Conservation (phyloP, 2,329 filamentous ascomycete species). For the Fusarium tricinctum region DNA sequence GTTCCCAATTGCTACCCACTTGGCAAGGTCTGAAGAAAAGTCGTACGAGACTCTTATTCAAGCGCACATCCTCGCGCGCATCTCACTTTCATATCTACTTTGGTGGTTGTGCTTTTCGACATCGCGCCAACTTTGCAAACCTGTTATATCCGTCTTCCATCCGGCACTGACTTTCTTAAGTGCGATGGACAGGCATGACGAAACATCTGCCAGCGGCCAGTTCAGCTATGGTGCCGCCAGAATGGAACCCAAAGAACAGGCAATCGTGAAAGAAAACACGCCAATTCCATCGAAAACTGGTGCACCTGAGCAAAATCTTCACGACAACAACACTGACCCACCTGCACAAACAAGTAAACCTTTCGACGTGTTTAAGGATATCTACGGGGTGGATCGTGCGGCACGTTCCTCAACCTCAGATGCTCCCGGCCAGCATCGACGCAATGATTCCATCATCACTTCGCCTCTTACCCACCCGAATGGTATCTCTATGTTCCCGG, state of each 20-base stretch:
- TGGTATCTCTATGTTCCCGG: conserved; percentile 55
- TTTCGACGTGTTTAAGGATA: conserved; percentile 14
- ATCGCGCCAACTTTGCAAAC: conserved; percentile 2
- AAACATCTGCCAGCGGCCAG: neutral
- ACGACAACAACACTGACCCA: neutral
- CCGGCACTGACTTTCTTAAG: conserved; percentile 22
- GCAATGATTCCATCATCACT: conserved; percentile 43
- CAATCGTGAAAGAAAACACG: neutral
- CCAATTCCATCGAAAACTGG: neutral
- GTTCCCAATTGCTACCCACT: neutral
- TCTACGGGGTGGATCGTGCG: conserved; percentile 9
- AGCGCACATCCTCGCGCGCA: neutral
- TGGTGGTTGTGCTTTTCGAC: neutral
- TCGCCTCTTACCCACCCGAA: conserved; percentile 57
- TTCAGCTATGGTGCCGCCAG: conserved; percentile 5
- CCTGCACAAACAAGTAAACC: conserved; percentile 9
- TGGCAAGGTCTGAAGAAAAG: neutral
- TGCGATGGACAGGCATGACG: conserved; percentile 27
- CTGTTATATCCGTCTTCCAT: conserved; percentile 38
- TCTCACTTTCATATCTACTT: neutral
- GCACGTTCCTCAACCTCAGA: conserved; percentile 8
- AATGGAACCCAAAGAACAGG: neutral
- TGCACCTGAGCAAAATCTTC: neutral
- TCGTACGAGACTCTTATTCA: neutral
- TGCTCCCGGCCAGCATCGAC: conserved; percentile 12